Percentiles rank a stretch among this genome's conserved stretches.
Evolutionary conservation across 306 rosid species (phyloP).

Genomic region (Purshia tridentata): DNA sequence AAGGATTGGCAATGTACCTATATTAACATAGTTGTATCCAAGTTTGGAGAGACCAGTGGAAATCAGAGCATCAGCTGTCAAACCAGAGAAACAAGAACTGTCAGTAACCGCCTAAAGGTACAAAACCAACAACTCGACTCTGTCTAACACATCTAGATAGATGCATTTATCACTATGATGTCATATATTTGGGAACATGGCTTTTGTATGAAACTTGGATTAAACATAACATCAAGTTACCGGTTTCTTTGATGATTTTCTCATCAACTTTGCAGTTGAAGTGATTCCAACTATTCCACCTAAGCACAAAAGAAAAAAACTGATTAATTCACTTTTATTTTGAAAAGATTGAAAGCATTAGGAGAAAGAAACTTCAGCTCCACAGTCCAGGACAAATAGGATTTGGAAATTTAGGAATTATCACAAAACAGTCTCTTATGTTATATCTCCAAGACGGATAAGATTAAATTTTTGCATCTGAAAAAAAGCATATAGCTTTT

Average conservation of each 20-base stretch:
- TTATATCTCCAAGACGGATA: no score
- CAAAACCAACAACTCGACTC: background rate
- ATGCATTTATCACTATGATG: background rate
- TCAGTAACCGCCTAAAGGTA: background rate
- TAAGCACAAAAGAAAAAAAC: slow-evolving; percentile 20
- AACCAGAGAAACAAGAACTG: slow-evolving; percentile 16
- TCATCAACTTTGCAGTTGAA: slow-evolving; percentile 71
- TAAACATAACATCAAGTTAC: slow-evolving; percentile 32
- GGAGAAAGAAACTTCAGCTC: background rate
- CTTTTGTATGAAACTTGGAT: background rate
- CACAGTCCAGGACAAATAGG: no score
- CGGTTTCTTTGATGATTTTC: slow-evolving; percentile 65
- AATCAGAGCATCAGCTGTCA: slow-evolving; percentile 85
- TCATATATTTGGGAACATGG: background rate
- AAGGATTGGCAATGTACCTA: slow-evolving; percentile 46
- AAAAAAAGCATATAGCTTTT: no score
- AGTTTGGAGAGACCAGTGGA: slow-evolving; percentile 85
- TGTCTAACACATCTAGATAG: no score
- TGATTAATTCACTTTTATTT: slow-evolving; percentile 13
- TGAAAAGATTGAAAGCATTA: background rate
- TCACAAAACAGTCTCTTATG: no score
- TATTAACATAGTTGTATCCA: slow-evolving; percentile 82
- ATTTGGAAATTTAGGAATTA: no score
- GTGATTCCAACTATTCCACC: slow-evolving; percentile 99
- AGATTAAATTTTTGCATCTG: no score